Evolutionary conservation across 1,139 yeast genomes (phyloP).

Genomic region (Scheffersomyces insectosa): DNA sequence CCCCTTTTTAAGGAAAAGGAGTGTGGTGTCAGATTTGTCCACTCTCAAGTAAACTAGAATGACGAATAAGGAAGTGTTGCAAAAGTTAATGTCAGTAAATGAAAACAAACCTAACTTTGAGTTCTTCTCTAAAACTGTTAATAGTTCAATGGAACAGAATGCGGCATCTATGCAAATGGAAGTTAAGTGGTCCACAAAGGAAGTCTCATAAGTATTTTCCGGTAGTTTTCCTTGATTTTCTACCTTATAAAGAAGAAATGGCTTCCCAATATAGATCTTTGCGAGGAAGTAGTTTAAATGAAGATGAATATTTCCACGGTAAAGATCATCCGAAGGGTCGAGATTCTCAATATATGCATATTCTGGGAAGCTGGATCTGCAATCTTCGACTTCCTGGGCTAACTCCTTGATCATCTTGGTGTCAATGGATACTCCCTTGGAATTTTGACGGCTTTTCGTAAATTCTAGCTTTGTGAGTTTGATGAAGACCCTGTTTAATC

Average conservation of each 20-base stretch:
- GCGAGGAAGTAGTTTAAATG: constrained; percentile 17
- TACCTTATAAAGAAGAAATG: constrained; percentile 18
- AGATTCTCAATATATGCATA: constrained; percentile 1
- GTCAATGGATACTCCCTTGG: constrained; percentile 11
- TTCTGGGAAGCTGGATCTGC: constrained; percentile 12
- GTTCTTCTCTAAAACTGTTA: constrained; percentile 14
- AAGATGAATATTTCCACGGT: constrained; percentile 16
- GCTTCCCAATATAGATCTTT: constrained; percentile 19
- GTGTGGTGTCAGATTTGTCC: constrained; percentile 17
- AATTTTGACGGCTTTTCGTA: constrained; percentile 4
- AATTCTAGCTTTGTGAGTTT: constrained; percentile 12
- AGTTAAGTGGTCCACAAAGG: constrained; percentile 17
- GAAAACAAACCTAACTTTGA: constrained; percentile 18
- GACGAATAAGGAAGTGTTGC: constrained; percentile 17
- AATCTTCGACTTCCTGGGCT: constrained; percentile 13
- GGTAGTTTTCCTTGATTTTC: constrained; percentile 11
- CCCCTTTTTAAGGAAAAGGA: constrained; percentile 17
- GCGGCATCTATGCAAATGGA: constrained; percentile 21
- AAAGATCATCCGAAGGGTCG: constrained; percentile 11
- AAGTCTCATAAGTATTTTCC: constrained; percentile 10
- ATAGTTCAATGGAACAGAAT: constrained; percentile 15
- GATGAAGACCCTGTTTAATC: constrained; percentile 13
- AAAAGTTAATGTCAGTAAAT: constrained; percentile 18
- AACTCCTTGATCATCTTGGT: constrained; percentile 13
- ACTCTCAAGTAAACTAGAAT: constrained; percentile 17